Base-by-base conservation (phyloP, 2,329 filamentous ascomycete genomes). In the Fusarium continuum region DNA sequence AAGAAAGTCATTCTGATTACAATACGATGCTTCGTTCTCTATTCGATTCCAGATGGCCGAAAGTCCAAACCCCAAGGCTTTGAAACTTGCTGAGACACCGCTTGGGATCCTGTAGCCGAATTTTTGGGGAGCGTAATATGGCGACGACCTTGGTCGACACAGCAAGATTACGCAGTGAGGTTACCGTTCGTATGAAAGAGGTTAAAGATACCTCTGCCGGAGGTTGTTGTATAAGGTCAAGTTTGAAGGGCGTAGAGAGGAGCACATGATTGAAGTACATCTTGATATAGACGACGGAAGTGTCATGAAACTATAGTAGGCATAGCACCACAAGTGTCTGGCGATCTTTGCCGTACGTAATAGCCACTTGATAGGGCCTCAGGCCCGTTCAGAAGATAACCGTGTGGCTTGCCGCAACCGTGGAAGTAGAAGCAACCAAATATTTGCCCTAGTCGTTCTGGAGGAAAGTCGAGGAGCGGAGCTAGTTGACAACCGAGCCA, bases 221-320 rank as follows among this genome's bases (percentile, higher is more conserved):
- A 13, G 29, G 31, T 8, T 22, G 22, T 19, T 10, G 17, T 19
- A 16, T 20, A 17, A 28, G 19, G 22, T 14, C 25, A 32, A 45
- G 41, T 23, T 10, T 14, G 19, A 26, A 31, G 9, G 52, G 34
- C 13, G 40, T 46, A 40, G 55, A 26, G 19, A 47, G 38, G 26
- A 66, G 64, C 6, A 64, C 47, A 28, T 68, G 62, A 29, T n/a
- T 61, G 43, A 17, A 68, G 39, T 23, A 68, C 25, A n/a, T 54
- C 32, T 43, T 61, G 49, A 4, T 52, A 32, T 19, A 52, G 22
- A 14, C 44, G 34, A 28, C 52, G 40, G 22, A 67, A 17, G 10
- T 26, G 39, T 34, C 47, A 61, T 16, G 59, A 61, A 39, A 44
- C 53, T n/a, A n/a, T n/a, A n/a, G n/a, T 6, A 67, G 62, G 20